Conservation (phyloP, 441 rosid species). For the Gossypium schwendimanii region DNA sequence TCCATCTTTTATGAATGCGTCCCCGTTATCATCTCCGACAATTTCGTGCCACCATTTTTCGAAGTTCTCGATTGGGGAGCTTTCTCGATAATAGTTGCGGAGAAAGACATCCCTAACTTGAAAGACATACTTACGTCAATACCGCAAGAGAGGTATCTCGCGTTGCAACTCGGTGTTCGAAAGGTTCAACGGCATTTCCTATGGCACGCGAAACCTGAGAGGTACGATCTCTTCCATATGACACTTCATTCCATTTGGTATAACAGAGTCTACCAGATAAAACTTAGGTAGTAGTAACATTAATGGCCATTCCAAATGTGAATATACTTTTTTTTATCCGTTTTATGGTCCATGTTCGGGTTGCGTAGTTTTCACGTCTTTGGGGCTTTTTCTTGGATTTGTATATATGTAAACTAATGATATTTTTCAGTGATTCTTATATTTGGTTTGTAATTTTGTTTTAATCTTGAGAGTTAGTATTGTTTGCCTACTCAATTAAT, state of each 20-base stretch:
- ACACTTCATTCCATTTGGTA: conserved; percentile 88
- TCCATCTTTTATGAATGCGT: conserved; percentile 82
- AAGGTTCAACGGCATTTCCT: conserved; percentile 73
- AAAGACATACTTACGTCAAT: conserved; percentile 54
- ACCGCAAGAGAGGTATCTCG: conserved; percentile 51
- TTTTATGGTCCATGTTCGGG: neutral
- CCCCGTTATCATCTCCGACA: conserved; percentile 79
- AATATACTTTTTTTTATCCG: neutral
- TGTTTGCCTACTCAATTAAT: too few relatives aligned
- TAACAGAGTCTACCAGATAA: conserved; percentile 72
- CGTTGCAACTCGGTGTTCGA: conserved; percentile 66
- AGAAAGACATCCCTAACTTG: conserved; percentile 70
- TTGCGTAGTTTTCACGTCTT: neutral
- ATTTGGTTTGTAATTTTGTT: neutral
- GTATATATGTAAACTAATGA: neutral
- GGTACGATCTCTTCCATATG: conserved; percentile 84
- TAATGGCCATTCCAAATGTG: neutral
- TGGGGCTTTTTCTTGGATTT: neutral
- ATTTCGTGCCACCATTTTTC: conserved; percentile 80
- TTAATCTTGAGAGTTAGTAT: too few relatives aligned
- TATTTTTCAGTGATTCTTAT: neutral
- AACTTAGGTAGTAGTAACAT: conserved; percentile 41
- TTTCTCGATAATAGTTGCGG: conserved; percentile 63
- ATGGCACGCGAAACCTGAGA: conserved; percentile 76
- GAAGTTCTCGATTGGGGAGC: conserved; percentile 72